Evolutionary conservation across 169 alveolate species (phyloP).

Genomic region (Eimeria praecox): DNA sequence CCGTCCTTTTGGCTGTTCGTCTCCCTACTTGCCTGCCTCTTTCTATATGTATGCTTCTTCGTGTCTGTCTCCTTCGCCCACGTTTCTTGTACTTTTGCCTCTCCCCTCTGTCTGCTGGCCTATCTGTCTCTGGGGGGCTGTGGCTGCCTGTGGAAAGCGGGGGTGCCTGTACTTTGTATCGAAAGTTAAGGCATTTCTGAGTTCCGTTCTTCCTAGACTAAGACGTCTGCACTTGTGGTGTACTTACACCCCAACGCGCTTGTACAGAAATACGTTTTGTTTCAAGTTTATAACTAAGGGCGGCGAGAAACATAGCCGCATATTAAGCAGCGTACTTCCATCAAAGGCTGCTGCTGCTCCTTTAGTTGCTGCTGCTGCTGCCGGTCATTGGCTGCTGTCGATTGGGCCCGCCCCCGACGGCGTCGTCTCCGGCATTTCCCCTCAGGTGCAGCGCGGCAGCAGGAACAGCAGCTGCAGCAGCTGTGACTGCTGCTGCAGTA

Average conservation of each 20-base stretch:
- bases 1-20: not conserved
- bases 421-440: constrained; percentile 22
- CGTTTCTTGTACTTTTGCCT: not conserved
- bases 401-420: constrained; percentile 9
- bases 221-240: not conserved
- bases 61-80: not conserved
- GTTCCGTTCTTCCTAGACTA: not conserved
- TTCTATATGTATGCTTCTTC: not conserved
- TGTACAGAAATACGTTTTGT: not conserved
- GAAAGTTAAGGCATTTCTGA: not conserved
- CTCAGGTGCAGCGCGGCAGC: constrained; percentile 1
- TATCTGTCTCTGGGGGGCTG: not conserved
- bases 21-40: not conserved
- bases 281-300: not conserved
- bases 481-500: not conserved
- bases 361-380: constrained; percentile 48
- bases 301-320: constrained; percentile 65
- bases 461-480: constrained; percentile 1
- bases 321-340: constrained; percentile 46
- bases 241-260: not conserved
- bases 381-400: not conserved
- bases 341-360: constrained; percentile 35
- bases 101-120: not conserved
- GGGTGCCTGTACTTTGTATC: not conserved
- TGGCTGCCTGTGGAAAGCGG: not conserved